Percentiles rank a stretch among this genome's conserved stretches.
These are phyloP conservation scores for Alternaria hordeiaustralica DNA, from an alignment of 2,329 filamentous ascomycete species.

Conservation along the genomic window DNA sequence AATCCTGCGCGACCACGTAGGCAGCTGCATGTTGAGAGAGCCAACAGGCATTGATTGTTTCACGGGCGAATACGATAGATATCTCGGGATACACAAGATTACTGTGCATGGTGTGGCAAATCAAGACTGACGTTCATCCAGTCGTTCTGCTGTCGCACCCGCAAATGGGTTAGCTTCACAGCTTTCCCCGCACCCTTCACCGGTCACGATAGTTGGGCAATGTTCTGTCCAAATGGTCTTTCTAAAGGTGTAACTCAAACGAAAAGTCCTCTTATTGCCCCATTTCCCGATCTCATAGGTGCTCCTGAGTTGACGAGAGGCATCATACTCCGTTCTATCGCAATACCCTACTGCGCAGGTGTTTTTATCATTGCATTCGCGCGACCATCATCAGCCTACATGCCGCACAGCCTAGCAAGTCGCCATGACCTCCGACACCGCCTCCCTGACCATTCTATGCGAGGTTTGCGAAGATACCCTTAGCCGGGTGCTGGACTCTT, in stretches of 20 bases:
- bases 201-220: background rate
- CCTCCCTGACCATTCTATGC: too few species aligned
- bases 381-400: too few species aligned
- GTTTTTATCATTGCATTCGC: too few species aligned
- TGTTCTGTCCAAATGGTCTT: background rate
- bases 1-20: conserved; percentile 1
- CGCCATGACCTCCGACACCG: too few species aligned
- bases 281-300: too few species aligned
- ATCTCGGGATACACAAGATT: conserved; percentile 15
- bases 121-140: accelerated
- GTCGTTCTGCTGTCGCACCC: conserved; percentile 6
- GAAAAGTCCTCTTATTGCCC: accelerated
- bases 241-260: too few species aligned
- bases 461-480: too few species aligned
- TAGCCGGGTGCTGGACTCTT: too few species aligned
- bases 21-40: conserved; percentile 9
- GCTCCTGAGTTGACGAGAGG: too few species aligned
- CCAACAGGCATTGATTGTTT: conserved; percentile 1
- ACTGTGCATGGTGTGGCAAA: conserved; percentile 10
- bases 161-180: background rate
- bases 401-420: too few species aligned
- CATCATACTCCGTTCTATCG: too few species aligned
- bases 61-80: conserved; percentile 1
- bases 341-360: too few species aligned
- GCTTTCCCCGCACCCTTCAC: background rate